These are phyloP conservation scores for Diospyros kaki DNA, from an alignment of 148 eudicot genomes.

Conservation along the genomic window DNA sequence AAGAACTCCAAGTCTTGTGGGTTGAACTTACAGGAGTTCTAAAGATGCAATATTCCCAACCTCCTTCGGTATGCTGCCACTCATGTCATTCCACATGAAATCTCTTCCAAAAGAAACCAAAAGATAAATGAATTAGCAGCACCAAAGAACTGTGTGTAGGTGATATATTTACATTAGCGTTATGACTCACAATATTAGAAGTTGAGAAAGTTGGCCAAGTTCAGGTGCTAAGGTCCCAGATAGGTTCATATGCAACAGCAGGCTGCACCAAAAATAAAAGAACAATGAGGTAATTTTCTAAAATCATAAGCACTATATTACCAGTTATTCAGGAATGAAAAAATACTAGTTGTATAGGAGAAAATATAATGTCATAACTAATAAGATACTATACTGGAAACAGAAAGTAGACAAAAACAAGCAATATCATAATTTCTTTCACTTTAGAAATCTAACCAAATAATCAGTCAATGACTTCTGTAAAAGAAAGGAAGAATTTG, in stretches of 20 bases:
- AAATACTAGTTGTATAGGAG: background rate
- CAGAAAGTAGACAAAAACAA: background rate
- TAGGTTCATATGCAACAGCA: constrained; percentile 58
- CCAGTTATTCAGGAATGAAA: background rate
- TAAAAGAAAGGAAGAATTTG: background rate
- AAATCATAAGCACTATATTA: background rate
- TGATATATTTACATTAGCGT: background rate
- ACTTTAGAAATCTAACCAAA: background rate
- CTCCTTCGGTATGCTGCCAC: constrained; percentile 79
- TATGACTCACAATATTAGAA: constrained; percentile 59
- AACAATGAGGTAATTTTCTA: background rate
- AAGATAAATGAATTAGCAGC: background rate
- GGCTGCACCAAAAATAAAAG: constrained; percentile 39
- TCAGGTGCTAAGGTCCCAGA: constrained; percentile 78
- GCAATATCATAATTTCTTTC: constrained; percentile 1
- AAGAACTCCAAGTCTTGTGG: background rate
- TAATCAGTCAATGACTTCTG: background rate
- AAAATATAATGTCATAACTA: background rate
- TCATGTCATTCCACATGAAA: constrained; percentile 81
- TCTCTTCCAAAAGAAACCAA: constrained; percentile 38
- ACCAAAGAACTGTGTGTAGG: background rate
- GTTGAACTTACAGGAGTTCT: constrained; percentile 57
- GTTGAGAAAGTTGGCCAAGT: constrained; percentile 55
- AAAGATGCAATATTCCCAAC: constrained; percentile 67
- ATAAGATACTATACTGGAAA: background rate